Evolutionary conservation across 2,329 filamentous ascomycete genomes (phyloP), one percentile per base, ranked within the genome.

Genomic region (Fusarium brachygibbosum): DNA sequence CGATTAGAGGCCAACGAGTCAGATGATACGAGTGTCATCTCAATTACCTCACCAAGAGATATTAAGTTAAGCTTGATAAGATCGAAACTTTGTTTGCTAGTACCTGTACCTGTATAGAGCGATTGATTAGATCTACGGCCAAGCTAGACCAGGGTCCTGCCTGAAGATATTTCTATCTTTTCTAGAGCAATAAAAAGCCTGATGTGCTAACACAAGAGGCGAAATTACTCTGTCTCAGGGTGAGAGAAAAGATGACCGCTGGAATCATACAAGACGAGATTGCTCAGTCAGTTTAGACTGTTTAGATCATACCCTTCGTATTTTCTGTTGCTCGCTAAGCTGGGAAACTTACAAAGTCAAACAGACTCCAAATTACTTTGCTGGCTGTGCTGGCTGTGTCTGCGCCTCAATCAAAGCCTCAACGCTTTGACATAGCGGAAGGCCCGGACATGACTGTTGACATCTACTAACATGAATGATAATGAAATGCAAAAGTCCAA

Each of bases 11-110:
- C n/a, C 41, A 60, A 38, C 62, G 40, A 60, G 45, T 66, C 42
- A 65, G 21, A 66, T 29, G 46, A 61, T 41, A 31, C 41, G 21
- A 60, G 46, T 49, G 19, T 60, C 61, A 65, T 66, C 8, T 42
- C 37, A 32, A 25, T 35, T 55, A 14, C 28, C 29, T 41, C 45
- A 41, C 34, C 25, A 50, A 16, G 13, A 35, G 37, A 28, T 16
- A n/a, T 37, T 38, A 29, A 6, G 9, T n/a, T 28, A 50, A n/a
- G n/a, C 23, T n/a, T 12, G 32, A 34, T 28, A 28, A 35, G 17
- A 37, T 35, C 17, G 13, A 38, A 50, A 35, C 32, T 17, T 50
- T 38, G 13, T 16, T 12, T 50, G 16, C 10, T n/a, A n/a, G n/a
- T n/a, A n/a, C n/a, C n/a, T n/a, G n/a, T n/a, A 25, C 4, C 23